Conservation (phyloP, 2,329 filamentous ascomycete genomes). For the Cladophialophora exuberans region DNA sequence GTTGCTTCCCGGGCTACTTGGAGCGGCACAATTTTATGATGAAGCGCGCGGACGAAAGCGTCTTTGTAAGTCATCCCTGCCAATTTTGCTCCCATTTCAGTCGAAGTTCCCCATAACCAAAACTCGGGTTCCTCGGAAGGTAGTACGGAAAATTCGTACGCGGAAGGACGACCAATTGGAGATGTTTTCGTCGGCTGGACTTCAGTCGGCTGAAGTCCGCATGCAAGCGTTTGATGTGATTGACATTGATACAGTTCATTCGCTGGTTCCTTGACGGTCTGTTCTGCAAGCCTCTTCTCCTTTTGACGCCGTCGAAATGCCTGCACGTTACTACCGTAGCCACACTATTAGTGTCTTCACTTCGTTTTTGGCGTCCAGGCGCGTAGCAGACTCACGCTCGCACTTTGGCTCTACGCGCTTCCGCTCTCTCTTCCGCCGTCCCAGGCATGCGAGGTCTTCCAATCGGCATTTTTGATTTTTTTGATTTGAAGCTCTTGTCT, state of each 20-base stretch:
- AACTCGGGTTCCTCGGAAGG: slow-evolving; percentile 13
- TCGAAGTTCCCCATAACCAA: slow-evolving; percentile 20
- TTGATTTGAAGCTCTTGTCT: not conserved
- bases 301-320: slow-evolving; percentile 27
- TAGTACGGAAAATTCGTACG: not conserved
- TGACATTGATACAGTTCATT: not conserved
- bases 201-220: not conserved
- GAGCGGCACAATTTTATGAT: slow-evolving; percentile 11
- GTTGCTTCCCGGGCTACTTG: slow-evolving; percentile 7
- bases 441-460: slow-evolving; percentile 25
- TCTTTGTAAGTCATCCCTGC: slow-evolving; percentile 13
- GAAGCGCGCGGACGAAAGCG: slow-evolving; percentile 7
- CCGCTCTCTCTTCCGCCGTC: slow-evolving; percentile 27
- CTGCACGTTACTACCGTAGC: slow-evolving; percentile 21
- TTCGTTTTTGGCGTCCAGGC: not conserved
- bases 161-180: not conserved
- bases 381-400: slow-evolving; percentile 9
- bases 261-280: not conserved
- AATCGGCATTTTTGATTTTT: slow-evolving; percentile 17
- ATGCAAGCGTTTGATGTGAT: not conserved
- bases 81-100: slow-evolving; percentile 17
- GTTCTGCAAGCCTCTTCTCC: slow-evolving; percentile 22
- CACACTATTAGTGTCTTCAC: not conserved
- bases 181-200: not conserved
- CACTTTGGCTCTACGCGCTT: slow-evolving; percentile 26